phyloP scores from a whole-genome alignment of 2,329 filamentous ascomycete genomes.

The Westerdykella aurantiaca region DNA sequence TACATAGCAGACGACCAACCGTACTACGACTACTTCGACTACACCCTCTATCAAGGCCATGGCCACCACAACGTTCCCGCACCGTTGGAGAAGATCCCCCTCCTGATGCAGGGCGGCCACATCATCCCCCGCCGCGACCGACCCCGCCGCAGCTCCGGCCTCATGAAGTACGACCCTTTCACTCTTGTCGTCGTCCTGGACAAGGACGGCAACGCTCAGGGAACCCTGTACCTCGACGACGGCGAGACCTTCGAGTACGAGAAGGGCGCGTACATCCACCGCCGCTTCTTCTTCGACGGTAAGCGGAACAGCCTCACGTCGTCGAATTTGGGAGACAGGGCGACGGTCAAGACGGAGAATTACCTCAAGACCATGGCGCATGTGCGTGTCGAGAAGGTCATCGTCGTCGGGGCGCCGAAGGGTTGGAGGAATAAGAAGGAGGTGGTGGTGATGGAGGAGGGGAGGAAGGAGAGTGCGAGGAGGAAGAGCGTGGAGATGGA shows the following conservation, averaged over 20 bases:
- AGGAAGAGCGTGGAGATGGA: slow-evolving; percentile 52
- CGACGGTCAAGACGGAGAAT: slow-evolving; percentile 58
- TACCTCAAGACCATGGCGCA: slow-evolving; percentile 75
- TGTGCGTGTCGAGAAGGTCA: slow-evolving; percentile 75
- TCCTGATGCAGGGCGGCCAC: slow-evolving; percentile 90
- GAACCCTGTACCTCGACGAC: slow-evolving; percentile 85
- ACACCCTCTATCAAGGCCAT: slow-evolving; percentile 65
- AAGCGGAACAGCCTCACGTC: slow-evolving; percentile 59
- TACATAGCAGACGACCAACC: slow-evolving; percentile 84
- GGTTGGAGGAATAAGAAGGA: slow-evolving; percentile 62
- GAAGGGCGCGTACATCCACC: slow-evolving; percentile 81
- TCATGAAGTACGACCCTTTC: slow-evolving; percentile 95
- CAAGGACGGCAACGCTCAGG: slow-evolving; percentile 65
- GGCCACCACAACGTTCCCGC: slow-evolving; percentile 67
- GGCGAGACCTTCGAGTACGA: slow-evolving; percentile 88
- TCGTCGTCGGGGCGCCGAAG: slow-evolving; percentile 73
- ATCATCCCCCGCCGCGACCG: slow-evolving; percentile 86
- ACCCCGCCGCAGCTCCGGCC: slow-evolving; percentile 73
- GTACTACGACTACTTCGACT: slow-evolving; percentile 96
- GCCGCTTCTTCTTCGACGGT: slow-evolving; percentile 63
- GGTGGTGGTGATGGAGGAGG: slow-evolving; percentile 60
- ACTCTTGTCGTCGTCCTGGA: slow-evolving; percentile 75
- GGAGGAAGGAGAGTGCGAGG: slow-evolving; percentile 40
- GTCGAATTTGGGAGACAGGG: slow-evolving; percentile 45
- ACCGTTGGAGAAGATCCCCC: slow-evolving; percentile 77